Conservation (phyloP, 176 grass and related monocot genomes). For the Triticum monococcum region DNA sequence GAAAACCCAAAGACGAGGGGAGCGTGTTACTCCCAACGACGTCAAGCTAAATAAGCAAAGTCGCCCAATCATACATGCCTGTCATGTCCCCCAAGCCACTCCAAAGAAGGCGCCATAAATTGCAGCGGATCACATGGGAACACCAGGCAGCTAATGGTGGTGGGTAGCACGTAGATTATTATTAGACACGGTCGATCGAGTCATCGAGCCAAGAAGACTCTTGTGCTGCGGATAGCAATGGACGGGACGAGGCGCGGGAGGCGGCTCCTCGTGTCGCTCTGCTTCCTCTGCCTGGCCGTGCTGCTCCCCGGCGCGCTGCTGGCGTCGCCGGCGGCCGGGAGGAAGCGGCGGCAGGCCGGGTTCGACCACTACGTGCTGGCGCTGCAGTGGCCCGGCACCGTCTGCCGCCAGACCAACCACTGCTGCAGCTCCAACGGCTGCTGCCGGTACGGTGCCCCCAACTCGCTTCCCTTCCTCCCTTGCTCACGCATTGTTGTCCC, state of each 20-base stretch:
- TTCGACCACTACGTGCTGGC: slow-evolving; percentile 86
- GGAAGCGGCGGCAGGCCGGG: slow-evolving; percentile 44
- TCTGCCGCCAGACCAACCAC: slow-evolving; percentile 62
- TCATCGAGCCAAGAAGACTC: background rate
- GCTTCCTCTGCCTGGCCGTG: slow-evolving; percentile 39
- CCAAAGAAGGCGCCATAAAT: background rate
- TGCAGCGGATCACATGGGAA: background rate
- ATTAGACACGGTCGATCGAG: background rate
- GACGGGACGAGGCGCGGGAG: slow-evolving; percentile 16
- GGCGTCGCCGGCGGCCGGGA: background rate
- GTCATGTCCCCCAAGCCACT: slow-evolving; percentile 42
- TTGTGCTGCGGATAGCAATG: background rate
- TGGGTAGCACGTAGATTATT: background rate
- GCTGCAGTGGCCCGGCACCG: slow-evolving; percentile 84
- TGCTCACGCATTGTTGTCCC: too few relatives aligned
- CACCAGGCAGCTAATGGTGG: background rate
- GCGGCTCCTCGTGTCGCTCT: slow-evolving; percentile 35
- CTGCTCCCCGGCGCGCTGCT: slow-evolving; percentile 25
- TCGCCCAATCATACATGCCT: background rate
- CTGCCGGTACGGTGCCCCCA: slow-evolving; percentile 61
- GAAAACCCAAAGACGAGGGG: background rate
- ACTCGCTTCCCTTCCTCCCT: background rate
- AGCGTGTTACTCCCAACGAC: slow-evolving; percentile 19
- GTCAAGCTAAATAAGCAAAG: background rate
- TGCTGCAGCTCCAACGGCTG: slow-evolving; percentile 90